Evolutionary conservation across 2,329 filamentous ascomycete genomes (phyloP).

Genomic region (Ceratocystis destructans): DNA sequence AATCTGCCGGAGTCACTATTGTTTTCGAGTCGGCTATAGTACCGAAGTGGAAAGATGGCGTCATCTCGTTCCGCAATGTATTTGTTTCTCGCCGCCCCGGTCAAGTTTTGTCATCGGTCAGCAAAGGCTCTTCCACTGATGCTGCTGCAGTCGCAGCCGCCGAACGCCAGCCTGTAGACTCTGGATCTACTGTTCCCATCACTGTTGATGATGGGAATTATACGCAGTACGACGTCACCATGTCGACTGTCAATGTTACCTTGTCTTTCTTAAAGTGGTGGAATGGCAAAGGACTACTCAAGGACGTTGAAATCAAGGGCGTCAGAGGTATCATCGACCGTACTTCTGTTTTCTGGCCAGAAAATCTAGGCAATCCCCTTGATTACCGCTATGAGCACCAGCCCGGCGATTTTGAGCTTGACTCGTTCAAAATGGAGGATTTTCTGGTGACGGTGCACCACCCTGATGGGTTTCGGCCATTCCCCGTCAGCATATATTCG

Average conservation of each 20-base stretch:
- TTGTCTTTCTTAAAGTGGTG: constrained; percentile 98
- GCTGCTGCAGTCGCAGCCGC: constrained; percentile 78
- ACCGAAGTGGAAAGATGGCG: constrained; percentile 85
- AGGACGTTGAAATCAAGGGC: constrained; percentile 87
- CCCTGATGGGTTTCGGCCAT: constrained; percentile 80
- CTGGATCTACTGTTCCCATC: constrained; percentile 26
- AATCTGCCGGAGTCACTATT: constrained; percentile 82
- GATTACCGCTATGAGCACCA: constrained; percentile 78
- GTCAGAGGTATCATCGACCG: constrained; percentile 86
- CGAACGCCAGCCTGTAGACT: constrained; percentile 41
- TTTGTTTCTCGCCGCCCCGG: constrained; percentile 87
- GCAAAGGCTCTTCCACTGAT: constrained; percentile 74
- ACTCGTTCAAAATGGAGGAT: constrained; percentile 92
- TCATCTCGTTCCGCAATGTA: constrained; percentile 93
- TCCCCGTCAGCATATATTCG: constrained; percentile 87
- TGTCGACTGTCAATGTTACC: constrained; percentile 91
- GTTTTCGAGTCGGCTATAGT: constrained; percentile 97
- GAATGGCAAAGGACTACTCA: constrained; percentile 83
- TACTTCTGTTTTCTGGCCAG: constrained; percentile 59
- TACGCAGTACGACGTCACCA: constrained; percentile 90
- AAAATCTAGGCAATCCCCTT: constrained; percentile 59
- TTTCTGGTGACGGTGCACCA: constrained; percentile 84
- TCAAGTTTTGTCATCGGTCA: constrained; percentile 66
- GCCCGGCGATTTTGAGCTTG: constrained; percentile 91
- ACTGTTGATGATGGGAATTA: constrained; percentile 86